A percentile compares a stretch with the other conserved stretches of the same genome.
Evolutionary conservation across 495 filamentous ascomycete genomes (phyloP).

Genomic region (Pyrenula massariospora): DNA sequence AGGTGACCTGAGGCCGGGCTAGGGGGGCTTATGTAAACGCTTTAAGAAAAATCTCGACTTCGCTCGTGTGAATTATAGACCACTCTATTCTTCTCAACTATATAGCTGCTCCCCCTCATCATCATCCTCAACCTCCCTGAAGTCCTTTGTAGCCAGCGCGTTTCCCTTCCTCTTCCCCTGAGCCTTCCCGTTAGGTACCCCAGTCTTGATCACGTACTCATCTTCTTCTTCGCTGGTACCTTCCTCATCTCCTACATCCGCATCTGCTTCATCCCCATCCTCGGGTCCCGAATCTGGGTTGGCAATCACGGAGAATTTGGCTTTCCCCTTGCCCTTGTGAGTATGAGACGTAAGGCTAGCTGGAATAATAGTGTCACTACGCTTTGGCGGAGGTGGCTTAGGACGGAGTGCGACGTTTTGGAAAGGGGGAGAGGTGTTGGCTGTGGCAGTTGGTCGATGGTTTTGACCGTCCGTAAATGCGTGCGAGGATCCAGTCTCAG

Average conservation of each 20-base stretch:
- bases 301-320: slow-evolving; percentile 3
- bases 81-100: no score
- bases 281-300: slow-evolving; percentile 8
- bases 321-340: slow-evolving; percentile 13
- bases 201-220: background rate
- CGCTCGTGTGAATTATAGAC: no score
- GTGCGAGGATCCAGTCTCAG: background rate
- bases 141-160: no score
- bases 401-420: background rate
- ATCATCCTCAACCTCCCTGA: no score
- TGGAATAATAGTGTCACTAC: background rate
- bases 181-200: background rate
- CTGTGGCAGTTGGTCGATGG: background rate
- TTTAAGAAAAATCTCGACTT: no score
- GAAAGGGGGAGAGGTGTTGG: slow-evolving; percentile 1
- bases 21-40: no score
- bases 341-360: background rate
- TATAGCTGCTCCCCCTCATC: no score
- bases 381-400: background rate
- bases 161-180: background rate
- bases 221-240: background rate
- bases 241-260: slow-evolving; percentile 2
- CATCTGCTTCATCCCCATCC: slow-evolving; percentile 1
- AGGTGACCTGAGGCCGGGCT: no score
- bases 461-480: background rate